Base-by-base conservation (phyloP, 352 stramenopile species). In the Globisporangium nodosum region DNA sequence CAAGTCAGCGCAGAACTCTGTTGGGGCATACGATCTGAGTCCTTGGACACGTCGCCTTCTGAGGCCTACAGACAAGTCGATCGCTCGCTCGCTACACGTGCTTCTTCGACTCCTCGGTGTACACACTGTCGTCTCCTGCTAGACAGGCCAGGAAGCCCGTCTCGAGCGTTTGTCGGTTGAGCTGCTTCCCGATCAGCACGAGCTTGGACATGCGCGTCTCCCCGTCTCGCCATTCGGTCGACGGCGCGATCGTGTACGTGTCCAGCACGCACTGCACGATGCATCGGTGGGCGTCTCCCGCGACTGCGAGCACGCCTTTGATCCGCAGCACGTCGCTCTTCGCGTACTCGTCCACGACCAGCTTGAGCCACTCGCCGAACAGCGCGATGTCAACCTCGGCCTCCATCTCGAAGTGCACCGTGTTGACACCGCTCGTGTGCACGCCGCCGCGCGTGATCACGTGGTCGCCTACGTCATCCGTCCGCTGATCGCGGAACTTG, bases 171-270 rank as follows among this genome's bases (percentile, higher is more conserved):
- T 33, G 39, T 8, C 63, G 65, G 49, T 89, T 60, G 21, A 91
- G 66, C n/a, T 73, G 31, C 50, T 87, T 71, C 9, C 78, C 78
- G 39, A 91, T 91, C 20, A 91, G 49, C 13, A 91, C 81, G 43
- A 91, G 69, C 24, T 74, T 73, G 9, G 68, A 85, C n/a, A 66
- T 43, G 6, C 70, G 72, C 51, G 64, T 52, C 52, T 87, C 74
- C 15, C 49, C 40, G 12, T 40, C 18, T n/a, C 65, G 49, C 71
- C 76, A 87, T 0, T 58, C 48, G 8, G 62, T 46, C 18, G 77
- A 73, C 43, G 77, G 81, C 2, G 81, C 77, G 48, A 89, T 85
- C 46, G 78, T 91, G 56, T 87, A 91, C 48, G 78, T 91, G 57
- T 91, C 81, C 24, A 89, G 54, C 15, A 89, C 78, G 43, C 81